Base-by-base conservation (phyloP, 2,329 filamentous ascomycete species). In the Tolypocladium tropicale region DNA sequence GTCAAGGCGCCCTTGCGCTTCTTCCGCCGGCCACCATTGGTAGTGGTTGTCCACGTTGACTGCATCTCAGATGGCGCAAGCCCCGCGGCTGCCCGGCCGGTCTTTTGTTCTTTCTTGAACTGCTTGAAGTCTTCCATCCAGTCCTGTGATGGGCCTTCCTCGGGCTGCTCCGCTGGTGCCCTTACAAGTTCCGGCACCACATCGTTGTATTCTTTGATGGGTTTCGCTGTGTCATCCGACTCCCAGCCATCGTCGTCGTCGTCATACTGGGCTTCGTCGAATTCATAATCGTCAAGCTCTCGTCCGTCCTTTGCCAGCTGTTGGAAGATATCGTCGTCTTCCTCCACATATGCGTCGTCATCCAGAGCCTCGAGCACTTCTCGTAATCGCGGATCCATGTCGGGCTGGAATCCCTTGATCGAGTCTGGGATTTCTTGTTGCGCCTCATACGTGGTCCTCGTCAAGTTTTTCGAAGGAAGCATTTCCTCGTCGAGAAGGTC, bases 1-100 rank as follows among this genome's bases (percentile, higher is more conserved):
- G 93, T 97, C 70, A 95, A 75, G 2, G 94, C 93, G 50, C 92
- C 93, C 77, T 96, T 97, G 67, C 93, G 85, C 82, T 96, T 96
- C 85, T 97, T 97, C 59, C 81, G 82, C 54, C 89, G 84, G 14
- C 90, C 90, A 37, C 89, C 90, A 59, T 86, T 88, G 1, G 89
- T 86, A 2, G 88, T 91, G 0, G 87, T 85, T 2, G 87, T 91
- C 75, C 88, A 81, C 62, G 86, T 76, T 6, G 88, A 88, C 65
- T 88, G 84, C 51, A 86, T 66, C 60, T 87, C 86, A 3, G 84
- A 86, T 18, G 80, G 79, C 32, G 70, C 66, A n/a, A 70, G 66
- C 1, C 79, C 77, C 6, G 69, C 72, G 36, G 64, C 68, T 28
- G 65, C 64, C 59, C 77, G 67, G 18, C 70, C 69, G 1, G 68